Conservation (phyloP, 2,329 filamentous ascomycete genomes). For the Clonostachys sp. region DNA sequence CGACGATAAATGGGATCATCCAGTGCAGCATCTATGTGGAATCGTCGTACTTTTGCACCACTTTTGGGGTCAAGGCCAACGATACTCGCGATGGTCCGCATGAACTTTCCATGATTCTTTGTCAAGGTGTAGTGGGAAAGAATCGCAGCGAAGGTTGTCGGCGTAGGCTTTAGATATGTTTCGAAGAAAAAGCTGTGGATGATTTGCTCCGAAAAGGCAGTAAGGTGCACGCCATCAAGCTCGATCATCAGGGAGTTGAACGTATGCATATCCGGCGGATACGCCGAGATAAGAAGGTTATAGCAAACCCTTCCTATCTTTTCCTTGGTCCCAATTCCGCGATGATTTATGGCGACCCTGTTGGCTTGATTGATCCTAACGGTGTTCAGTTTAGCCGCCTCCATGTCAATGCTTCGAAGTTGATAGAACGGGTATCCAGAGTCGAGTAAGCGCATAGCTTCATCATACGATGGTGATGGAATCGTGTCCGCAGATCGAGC, state of each 20-base stretch:
- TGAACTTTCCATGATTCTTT: constrained; percentile 26
- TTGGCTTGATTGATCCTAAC: constrained; percentile 18
- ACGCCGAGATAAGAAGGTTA: constrained; percentile 59
- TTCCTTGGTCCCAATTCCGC: constrained; percentile 18
- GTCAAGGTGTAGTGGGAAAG: constrained; percentile 37
- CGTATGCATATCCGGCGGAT: constrained; percentile 62
- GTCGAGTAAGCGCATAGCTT: constrained; percentile 15
- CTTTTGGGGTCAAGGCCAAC: constrained; percentile 31
- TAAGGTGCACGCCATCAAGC: constrained; percentile 47
- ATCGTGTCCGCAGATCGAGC: constrained; percentile 2
- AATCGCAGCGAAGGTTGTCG: constrained; percentile 42
- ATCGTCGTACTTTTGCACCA: constrained; percentile 32
- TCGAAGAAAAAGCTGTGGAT: constrained; percentile 43
- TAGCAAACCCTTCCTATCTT: constrained; percentile 45
- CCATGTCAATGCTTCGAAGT: constrained; percentile 18
- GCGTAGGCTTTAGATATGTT: constrained; percentile 38
- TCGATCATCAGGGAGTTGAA: constrained; percentile 68
- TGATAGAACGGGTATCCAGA: constrained; percentile 11
- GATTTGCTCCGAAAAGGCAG: constrained; percentile 41
- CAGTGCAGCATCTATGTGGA: constrained; percentile 21
- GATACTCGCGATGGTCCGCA: constrained; percentile 38
- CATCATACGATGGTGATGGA: constrained; percentile 17
- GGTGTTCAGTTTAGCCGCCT: constrained; percentile 14
- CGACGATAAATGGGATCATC: constrained; percentile 13
- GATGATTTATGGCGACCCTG: constrained; percentile 16